A percentile compares a stretch with the other conserved stretches of the same genome.
These are phyloP conservation scores for Pichia sp. DNA, from an alignment of 1,139 yeast genomes.

Conservation along the genomic window DNA sequence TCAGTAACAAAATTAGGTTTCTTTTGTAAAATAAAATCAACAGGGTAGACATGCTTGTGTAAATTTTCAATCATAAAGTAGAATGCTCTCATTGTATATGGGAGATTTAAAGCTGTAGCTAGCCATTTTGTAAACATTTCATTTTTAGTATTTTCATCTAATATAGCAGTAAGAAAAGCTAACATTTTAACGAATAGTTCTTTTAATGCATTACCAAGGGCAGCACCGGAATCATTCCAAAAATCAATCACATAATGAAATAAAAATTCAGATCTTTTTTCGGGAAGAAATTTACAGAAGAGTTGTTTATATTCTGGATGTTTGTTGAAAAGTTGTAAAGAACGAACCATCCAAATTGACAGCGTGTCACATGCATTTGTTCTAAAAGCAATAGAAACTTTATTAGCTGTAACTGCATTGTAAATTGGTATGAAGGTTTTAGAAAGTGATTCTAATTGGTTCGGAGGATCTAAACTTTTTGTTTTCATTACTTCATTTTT, in stretches of 20 bases:
- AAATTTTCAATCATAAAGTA: conserved; percentile 56
- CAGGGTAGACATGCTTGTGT: conserved; percentile 40
- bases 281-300: conserved; percentile 18
- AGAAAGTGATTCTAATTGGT: conserved; percentile 2
- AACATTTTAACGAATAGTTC: conserved; percentile 53
- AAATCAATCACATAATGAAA: conserved; percentile 58
- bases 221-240: conserved; percentile 67
- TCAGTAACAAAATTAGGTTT: conserved; percentile 42
- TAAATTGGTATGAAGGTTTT: conserved; percentile 18
- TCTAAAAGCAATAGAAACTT: conserved; percentile 33
- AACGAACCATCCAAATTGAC: conserved; percentile 58
- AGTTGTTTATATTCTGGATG: conserved; percentile 6
- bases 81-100: conserved; percentile 49
- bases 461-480: conserved; percentile 7
- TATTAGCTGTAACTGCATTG: conserved; percentile 23
- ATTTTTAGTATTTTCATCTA: conserved; percentile 13
- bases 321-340: conserved; percentile 19
- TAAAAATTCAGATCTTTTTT: conserved; percentile 33
- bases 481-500: conserved; percentile 11
- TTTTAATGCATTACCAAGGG: conserved; percentile 60
- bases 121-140: conserved; percentile 41
- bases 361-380: conserved; percentile 52
- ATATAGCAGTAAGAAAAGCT: conserved; percentile 28
- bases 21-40: conserved; percentile 34
- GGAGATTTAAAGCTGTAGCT: conserved; percentile 35